phyloP scores from a whole-genome alignment of 75 land plant genomes.

The Cupressus sempervirens region DNA sequence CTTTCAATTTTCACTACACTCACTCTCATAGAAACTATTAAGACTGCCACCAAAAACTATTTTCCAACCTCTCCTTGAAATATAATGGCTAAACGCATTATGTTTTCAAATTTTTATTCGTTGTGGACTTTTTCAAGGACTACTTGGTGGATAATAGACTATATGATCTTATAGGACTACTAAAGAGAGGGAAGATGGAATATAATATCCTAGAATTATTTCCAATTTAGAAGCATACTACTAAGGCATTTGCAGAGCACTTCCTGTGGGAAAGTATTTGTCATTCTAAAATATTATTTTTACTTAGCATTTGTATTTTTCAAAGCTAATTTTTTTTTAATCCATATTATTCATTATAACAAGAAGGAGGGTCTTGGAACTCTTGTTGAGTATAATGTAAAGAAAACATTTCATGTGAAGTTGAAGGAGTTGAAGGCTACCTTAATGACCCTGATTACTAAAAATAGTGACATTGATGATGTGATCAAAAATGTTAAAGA shows the following conservation, averaged over 20 bases:
- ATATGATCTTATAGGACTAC: constrained; percentile 80
- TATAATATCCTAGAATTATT: constrained; percentile 86
- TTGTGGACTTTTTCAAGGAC: constrained; percentile 85
- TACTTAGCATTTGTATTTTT: not conserved
- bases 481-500: constrained; percentile 82
- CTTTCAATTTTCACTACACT: constrained; percentile 92
- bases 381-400: constrained; percentile 84
- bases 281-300: not conserved
- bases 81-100: constrained; percentile 86
- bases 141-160: constrained; percentile 83
- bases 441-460: constrained; percentile 62
- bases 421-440: constrained; percentile 81
- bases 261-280: constrained; percentile 50
- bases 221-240: constrained; percentile 69
- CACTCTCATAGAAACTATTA: constrained; percentile 91
- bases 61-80: constrained; percentile 87
- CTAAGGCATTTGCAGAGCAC: constrained; percentile 84
- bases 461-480: constrained; percentile 73
- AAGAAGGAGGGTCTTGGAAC: constrained; percentile 76
- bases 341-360: constrained; percentile 11
- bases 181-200: constrained; percentile 91
- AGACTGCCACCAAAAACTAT: constrained; percentile 90
- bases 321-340: not conserved
- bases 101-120: constrained; percentile 73
- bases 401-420: constrained; percentile 92